Evolutionary conservation across 306 rosid genomes (phyloP).

Genomic region (Mimosa bimucronata): DNA sequence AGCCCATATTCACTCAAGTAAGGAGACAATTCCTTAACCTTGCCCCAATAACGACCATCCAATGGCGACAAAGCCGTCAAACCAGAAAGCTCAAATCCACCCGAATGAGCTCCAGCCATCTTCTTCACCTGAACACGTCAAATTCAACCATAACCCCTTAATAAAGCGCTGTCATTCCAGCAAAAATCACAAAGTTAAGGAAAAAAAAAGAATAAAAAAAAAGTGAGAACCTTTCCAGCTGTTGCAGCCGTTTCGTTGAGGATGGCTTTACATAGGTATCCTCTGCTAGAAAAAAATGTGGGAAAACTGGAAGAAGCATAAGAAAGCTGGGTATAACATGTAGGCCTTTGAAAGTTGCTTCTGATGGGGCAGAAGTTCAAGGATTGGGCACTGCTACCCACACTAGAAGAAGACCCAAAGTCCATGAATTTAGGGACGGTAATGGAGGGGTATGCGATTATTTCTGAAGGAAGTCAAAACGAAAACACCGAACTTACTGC

Average conservation of each 20-base stretch:
- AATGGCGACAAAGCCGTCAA: slow-evolving; percentile 75
- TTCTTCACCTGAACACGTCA: slow-evolving; percentile 30
- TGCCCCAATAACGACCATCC: slow-evolving; percentile 75
- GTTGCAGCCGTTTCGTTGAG: slow-evolving; percentile 9
- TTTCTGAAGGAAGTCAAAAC: not conserved
- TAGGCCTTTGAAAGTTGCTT: slow-evolving; percentile 4
- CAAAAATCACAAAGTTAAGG: not conserved
- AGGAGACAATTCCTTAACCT: slow-evolving; percentile 68
- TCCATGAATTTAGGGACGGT: slow-evolving; percentile 25
- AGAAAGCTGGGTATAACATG: not conserved
- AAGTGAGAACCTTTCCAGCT: slow-evolving; percentile 27
- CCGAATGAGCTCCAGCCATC: slow-evolving; percentile 28
- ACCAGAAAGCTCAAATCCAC: slow-evolving; percentile 49
- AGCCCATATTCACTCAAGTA: slow-evolving; percentile 65
- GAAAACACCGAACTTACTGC: not conserved
- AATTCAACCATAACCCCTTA: not conserved
- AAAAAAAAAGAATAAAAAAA: not conserved
- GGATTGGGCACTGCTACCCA: slow-evolving; percentile 32
- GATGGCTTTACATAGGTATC: slow-evolving; percentile 37
- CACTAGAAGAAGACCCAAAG: slow-evolving; percentile 24
- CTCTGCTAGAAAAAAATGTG: slow-evolving; percentile 21
- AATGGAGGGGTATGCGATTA: not conserved
- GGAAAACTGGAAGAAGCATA: slow-evolving; percentile 27
- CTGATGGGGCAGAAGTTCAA: slow-evolving; percentile 21
- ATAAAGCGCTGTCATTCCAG: not conserved